Percentiles rank a stretch among this genome's conserved stretches.
Evolutionary conservation across 2,329 filamentous ascomycete species (phyloP).

Genomic region (Sclerotinia borealis): DNA sequence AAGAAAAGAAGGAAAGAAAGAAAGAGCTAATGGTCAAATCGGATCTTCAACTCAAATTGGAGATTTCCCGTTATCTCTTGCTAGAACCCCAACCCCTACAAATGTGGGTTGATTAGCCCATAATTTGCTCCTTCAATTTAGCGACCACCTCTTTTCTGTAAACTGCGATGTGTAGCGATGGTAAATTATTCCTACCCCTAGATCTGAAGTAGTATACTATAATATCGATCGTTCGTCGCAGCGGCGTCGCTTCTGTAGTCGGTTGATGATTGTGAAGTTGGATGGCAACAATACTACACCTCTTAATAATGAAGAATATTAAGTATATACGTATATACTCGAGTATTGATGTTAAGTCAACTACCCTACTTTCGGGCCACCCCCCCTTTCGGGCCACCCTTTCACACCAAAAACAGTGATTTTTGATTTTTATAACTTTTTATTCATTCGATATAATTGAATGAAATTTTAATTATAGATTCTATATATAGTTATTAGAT

Average conservation of each 20-base stretch:
- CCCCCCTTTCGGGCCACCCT: too few relatives aligned
- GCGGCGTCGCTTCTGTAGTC: background rate
- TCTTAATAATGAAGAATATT: background rate
- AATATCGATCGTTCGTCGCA: background rate
- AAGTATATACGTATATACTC: too few relatives aligned
- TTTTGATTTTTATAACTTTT: too few relatives aligned
- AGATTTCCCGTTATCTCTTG: background rate
- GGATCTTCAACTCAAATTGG: background rate
- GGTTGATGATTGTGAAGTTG: background rate
- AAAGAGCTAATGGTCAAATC: background rate
- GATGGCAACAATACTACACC: background rate
- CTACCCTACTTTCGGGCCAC: too few relatives aligned
- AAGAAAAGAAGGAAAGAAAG: background rate
- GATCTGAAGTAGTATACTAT: background rate
- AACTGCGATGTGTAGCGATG: background rate
- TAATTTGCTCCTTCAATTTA: background rate
- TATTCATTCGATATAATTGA: too few relatives aligned
- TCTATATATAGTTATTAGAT: too few relatives aligned
- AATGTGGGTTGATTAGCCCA: background rate
- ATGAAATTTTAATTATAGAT: too few relatives aligned
- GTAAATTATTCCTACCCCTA: too few relatives aligned
- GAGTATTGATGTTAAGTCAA: too few relatives aligned
- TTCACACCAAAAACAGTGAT: too few relatives aligned
- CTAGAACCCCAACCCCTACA: background rate
- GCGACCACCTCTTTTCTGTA: background rate